Percentiles rank a stretch among this genome's conserved stretches.
Evolutionary conservation across 805 yeast genomes (phyloP).

Genomic region (Candida tammaniensis): DNA sequence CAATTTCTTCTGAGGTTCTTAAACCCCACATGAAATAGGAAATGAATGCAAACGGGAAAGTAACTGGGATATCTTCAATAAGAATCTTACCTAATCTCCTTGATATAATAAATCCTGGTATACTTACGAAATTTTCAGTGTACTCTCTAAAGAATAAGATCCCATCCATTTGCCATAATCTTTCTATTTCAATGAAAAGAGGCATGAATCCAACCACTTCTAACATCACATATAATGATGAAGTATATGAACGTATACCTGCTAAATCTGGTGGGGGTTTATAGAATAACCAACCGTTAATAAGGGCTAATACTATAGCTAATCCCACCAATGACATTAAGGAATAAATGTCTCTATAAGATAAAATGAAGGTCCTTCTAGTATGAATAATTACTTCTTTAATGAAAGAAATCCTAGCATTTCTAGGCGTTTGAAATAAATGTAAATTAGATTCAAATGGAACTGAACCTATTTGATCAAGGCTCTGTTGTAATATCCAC

Average conservation of each 20-base stretch:
- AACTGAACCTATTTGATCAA: slow-evolving; percentile 1
- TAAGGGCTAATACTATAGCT: slow-evolving; percentile 48
- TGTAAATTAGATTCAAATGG: slow-evolving; percentile 9
- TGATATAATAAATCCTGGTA: slow-evolving; percentile 63
- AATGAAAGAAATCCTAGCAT: slow-evolving; percentile 21
- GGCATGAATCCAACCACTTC: slow-evolving; percentile 42
- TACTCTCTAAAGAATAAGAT: slow-evolving; percentile 52
- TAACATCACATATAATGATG: slow-evolving; percentile 33
- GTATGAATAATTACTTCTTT: slow-evolving; percentile 33
- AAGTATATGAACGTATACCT: slow-evolving; percentile 61
- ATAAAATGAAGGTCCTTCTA: slow-evolving; percentile 28
- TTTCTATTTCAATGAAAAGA: slow-evolving; percentile 35
- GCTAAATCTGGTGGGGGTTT: slow-evolving; percentile 57
- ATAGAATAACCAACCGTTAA: slow-evolving; percentile 77
- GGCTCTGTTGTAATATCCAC: slow-evolving; percentile 19
- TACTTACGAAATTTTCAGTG: slow-evolving; percentile 63
- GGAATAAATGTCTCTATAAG: slow-evolving; percentile 33
- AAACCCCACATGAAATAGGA: slow-evolving; percentile 81
- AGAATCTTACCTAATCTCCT: slow-evolving; percentile 64
- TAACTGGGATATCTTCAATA: slow-evolving; percentile 66
- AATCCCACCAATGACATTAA: slow-evolving; percentile 38
- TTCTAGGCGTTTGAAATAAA: slow-evolving; percentile 12
- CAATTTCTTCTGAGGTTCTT: slow-evolving; percentile 24
- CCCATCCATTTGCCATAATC: slow-evolving; percentile 40
- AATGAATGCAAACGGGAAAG: slow-evolving; percentile 55